These are phyloP conservation scores for Suillus cothurnatus DNA, from an alignment of 768 basidiomycete species.

Conservation along the genomic window DNA sequence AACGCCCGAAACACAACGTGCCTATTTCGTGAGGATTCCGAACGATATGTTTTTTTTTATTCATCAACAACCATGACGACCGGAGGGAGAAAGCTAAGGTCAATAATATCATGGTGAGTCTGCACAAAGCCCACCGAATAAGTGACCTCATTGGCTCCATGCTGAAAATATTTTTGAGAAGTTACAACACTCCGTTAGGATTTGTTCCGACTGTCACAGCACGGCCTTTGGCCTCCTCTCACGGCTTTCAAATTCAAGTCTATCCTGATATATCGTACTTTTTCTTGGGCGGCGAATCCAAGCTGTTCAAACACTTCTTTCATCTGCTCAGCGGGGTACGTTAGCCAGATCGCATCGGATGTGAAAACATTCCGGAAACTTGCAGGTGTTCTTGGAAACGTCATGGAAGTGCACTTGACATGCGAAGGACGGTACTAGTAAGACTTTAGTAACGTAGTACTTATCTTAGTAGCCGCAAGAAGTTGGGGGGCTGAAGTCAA, in stretches of 20 bases:
- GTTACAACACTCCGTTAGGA: background rate
- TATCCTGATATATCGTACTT: too few relatives aligned
- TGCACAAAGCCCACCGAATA: background rate
- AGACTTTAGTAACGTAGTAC: background rate
- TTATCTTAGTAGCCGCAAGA: background rate
- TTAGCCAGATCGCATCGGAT: constrained; percentile 4
- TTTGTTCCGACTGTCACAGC: background rate
- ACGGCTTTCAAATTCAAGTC: background rate
- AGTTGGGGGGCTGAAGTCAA: background rate
- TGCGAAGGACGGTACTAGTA: background rate
- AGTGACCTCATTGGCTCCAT: background rate
- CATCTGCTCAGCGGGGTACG: background rate
- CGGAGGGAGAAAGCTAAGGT: background rate
- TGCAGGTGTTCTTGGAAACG: background rate
- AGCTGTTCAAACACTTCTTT: background rate
- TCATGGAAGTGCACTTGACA: background rate
- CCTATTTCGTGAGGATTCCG: background rate
- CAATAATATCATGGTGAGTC: background rate
- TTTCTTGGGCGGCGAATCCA: background rate
- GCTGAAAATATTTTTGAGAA: background rate
- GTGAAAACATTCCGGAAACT: background rate
- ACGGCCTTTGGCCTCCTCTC: background rate
- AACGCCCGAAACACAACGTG: background rate
- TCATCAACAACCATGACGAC: constrained; percentile 4
- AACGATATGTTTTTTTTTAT: background rate